A percentile compares a stretch with the other conserved stretches of the same genome.
Evolutionary conservation across 257 asterid species (phyloP).

Genomic region (Scutellaria barbata): DNA sequence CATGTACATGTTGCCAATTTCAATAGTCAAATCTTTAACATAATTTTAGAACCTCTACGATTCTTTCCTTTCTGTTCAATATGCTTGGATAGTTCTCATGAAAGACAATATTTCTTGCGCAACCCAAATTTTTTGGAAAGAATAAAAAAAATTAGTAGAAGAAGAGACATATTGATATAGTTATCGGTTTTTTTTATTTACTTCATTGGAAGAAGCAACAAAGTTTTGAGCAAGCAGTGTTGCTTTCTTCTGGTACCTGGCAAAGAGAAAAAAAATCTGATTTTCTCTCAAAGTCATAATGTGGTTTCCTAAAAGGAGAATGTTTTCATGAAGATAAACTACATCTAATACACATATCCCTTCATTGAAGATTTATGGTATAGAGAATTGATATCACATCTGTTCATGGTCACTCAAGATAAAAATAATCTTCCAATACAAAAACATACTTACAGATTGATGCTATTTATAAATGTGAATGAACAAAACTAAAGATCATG

Average conservation of each 20-base stretch:
- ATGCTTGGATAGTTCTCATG: constrained; percentile 53
- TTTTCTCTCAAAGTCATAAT: constrained; percentile 17
- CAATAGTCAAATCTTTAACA: neutral
- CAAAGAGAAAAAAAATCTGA: constrained; percentile 20
- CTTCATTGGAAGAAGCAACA: constrained; percentile 55
- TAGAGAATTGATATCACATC: no score
- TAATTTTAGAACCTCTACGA: constrained; percentile 42
- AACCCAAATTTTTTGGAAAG: constrained; percentile 36
- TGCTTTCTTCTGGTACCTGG: constrained; percentile 59
- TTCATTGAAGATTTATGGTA: no score
- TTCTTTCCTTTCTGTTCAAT: constrained; percentile 58
- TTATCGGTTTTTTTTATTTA: constrained; percentile 36
- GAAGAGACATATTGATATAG: no score
- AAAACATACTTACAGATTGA: no score
- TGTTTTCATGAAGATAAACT: neutral
- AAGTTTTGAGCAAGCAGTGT: constrained; percentile 52
- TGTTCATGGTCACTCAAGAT: no score
- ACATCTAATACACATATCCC: no score
- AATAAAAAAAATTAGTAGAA: constrained; percentile 4
- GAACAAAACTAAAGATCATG: no score
- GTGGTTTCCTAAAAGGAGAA: neutral
- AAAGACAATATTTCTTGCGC: constrained; percentile 51
- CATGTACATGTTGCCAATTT: no score
- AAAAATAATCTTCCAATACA: no score
- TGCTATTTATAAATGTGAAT: no score